Conservation (phyloP, 495 filamentous ascomycete genomes). For the Usnea hakonensis region DNA sequence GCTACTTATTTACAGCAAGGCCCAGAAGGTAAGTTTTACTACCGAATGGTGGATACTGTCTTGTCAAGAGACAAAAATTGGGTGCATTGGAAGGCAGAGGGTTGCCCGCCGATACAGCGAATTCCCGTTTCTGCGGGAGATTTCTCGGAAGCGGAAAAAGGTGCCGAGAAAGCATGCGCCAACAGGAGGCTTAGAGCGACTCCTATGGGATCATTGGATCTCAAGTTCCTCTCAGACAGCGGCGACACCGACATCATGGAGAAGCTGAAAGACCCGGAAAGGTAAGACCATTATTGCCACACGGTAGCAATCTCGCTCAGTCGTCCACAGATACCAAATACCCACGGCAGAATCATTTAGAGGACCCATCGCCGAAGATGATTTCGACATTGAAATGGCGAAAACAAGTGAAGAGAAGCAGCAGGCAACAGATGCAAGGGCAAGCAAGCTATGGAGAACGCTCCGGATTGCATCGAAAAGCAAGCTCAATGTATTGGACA, state of each 20-base stretch:
- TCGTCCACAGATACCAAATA: constrained; percentile 34
- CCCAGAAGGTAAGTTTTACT: constrained; percentile 81
- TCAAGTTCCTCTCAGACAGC: constrained; percentile 68
- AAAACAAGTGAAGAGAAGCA: constrained; percentile 62
- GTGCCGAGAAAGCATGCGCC: constrained; percentile 55
- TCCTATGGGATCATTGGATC: constrained; percentile 61
- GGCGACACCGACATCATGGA: constrained; percentile 46
- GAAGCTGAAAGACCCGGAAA: constrained; percentile 48
- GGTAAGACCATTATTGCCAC: constrained; percentile 32
- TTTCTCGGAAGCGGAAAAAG: constrained; percentile 56
- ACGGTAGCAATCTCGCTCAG: constrained; percentile 3
- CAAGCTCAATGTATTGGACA: constrained; percentile 71
- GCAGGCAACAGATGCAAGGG: constrained; percentile 55
- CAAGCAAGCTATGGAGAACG: constrained; percentile 82
- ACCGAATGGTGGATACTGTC: constrained; percentile 91
- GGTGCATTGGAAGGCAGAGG: constrained; percentile 95
- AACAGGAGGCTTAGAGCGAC: constrained; percentile 58
- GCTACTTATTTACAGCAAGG: constrained; percentile 70
- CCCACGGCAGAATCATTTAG: constrained; percentile 52
- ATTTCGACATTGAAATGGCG: constrained; percentile 79
- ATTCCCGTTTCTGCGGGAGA: constrained; percentile 57
- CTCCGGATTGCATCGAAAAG: constrained; percentile 67
- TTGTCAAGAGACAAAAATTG: constrained; percentile 94
- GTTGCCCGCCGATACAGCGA: constrained; percentile 75
- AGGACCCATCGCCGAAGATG: constrained; percentile 56